Evolutionary conservation across 176 grass and related monocot species (phyloP).

Genomic region (Oryza meridionalis): DNA sequence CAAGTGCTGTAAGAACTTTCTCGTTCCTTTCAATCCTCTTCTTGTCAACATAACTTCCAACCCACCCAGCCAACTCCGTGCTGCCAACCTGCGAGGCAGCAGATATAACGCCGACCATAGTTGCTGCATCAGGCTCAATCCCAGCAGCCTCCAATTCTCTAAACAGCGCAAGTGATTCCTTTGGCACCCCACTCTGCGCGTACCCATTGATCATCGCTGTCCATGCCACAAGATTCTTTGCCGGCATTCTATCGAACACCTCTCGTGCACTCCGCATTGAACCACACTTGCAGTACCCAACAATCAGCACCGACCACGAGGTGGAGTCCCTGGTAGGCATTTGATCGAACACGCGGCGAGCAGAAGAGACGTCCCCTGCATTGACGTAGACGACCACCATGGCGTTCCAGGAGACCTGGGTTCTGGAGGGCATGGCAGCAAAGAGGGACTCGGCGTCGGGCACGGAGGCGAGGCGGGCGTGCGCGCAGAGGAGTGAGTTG

Average conservation of each 20-base stretch:
- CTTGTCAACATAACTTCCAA: slow-evolving; percentile 52
- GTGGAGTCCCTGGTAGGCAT: slow-evolving; percentile 53
- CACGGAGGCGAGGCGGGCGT: slow-evolving; percentile 61
- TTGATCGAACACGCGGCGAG: slow-evolving; percentile 51
- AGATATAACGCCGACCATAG: slow-evolving; percentile 71
- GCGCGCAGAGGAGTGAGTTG: slow-evolving; percentile 67
- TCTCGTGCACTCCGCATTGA: slow-evolving; percentile 33
- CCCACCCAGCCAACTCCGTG: slow-evolving; percentile 45
- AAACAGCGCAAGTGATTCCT: slow-evolving; percentile 52
- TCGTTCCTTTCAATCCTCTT: slow-evolving; percentile 69
- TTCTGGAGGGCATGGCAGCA: slow-evolving; percentile 54
- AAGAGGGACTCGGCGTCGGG: slow-evolving; percentile 42
- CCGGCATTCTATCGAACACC: slow-evolving; percentile 63
- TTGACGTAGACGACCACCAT: slow-evolving; percentile 71
- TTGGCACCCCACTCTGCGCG: slow-evolving; percentile 60
- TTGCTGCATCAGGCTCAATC: slow-evolving; percentile 62
- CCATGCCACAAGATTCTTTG: slow-evolving; percentile 63
- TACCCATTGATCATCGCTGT: slow-evolving; percentile 68
- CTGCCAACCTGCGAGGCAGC: slow-evolving; percentile 64
- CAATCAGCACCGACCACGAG: slow-evolving; percentile 61
- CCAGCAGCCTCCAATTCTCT: slow-evolving; percentile 43
- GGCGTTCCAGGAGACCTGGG: slow-evolving; percentile 71
- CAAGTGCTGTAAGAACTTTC: slow-evolving; percentile 69
- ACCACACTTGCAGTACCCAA: slow-evolving; percentile 53
- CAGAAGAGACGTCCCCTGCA: slow-evolving; percentile 51